Evolutionary conservation across 176 grass and related monocot species (phyloP).

Genomic region (Carex myosuroides): DNA sequence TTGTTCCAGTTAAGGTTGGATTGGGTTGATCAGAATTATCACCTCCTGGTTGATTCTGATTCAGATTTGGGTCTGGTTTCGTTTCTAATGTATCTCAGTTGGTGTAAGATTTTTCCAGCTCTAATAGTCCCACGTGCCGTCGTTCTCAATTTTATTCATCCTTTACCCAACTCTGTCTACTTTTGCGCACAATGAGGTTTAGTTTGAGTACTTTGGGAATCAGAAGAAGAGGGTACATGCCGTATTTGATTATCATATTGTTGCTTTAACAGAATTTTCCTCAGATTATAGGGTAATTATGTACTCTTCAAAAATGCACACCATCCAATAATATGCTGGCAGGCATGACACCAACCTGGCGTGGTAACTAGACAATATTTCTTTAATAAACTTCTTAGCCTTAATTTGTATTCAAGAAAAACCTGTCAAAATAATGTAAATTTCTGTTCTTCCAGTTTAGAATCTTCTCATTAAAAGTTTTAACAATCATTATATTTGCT

Average conservation of each 20-base stretch:
- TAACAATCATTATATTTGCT: no score
- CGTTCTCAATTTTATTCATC: background rate
- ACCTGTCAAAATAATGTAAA: background rate
- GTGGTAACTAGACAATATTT: background rate
- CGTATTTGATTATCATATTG: background rate
- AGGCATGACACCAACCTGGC: background rate
- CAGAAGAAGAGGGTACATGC: background rate
- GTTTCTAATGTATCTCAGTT: background rate
- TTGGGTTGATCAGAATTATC: background rate
- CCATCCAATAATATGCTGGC: background rate
- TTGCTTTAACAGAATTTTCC: background rate
- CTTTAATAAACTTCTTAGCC: background rate
- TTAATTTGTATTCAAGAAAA: background rate
- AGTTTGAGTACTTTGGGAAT: background rate
- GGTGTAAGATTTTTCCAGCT: background rate
- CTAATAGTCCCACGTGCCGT: background rate
- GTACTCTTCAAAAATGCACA: background rate
- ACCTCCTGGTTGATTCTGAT: background rate
- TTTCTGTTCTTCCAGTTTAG: no score
- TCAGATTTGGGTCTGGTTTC: background rate
- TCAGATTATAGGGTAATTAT: background rate
- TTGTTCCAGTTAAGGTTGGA: background rate
- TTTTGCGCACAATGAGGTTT: background rate
- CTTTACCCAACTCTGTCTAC: background rate
- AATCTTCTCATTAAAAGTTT: no score